These are phyloP conservation scores for Acrocalymma vagum DNA, from an alignment of 2,329 filamentous ascomycete species.

Conservation along the genomic window DNA sequence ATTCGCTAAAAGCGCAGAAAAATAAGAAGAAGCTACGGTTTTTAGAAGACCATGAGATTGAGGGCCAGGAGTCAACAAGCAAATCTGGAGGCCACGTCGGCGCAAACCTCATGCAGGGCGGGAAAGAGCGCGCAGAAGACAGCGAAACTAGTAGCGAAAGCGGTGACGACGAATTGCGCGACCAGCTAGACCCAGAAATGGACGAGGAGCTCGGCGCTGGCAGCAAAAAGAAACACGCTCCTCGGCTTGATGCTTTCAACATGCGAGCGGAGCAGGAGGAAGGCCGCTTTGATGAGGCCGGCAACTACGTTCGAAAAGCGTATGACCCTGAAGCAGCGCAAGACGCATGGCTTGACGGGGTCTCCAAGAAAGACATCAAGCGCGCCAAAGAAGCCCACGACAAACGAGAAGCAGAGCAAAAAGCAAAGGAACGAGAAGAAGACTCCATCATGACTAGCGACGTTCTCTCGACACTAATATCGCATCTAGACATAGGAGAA, in stretches of 20 bases:
- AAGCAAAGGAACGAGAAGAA: slow-evolving; percentile 74
- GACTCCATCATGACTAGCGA: slow-evolving; percentile 79
- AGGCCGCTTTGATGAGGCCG: slow-evolving; percentile 87
- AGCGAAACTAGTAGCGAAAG: slow-evolving; percentile 67
- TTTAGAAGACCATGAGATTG: slow-evolving; percentile 70
- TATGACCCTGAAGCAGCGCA: slow-evolving; percentile 88
- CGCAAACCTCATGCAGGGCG: slow-evolving; percentile 61
- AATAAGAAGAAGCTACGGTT: slow-evolving; percentile 71
- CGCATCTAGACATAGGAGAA: slow-evolving; percentile 78
- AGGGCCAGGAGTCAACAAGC: slow-evolving; percentile 79
- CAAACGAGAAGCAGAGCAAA: slow-evolving; percentile 79
- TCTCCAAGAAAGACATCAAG: slow-evolving; percentile 93
- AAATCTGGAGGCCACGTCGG: slow-evolving; percentile 75
- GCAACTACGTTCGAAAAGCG: slow-evolving; percentile 92
- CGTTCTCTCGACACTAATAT: slow-evolving; percentile 76
- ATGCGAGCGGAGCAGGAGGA: slow-evolving; percentile 91
- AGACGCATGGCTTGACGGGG: slow-evolving; percentile 89
- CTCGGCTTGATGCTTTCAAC: slow-evolving; percentile 96
- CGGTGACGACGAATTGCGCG: slow-evolving; percentile 70
- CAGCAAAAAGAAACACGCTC: slow-evolving; percentile 90
- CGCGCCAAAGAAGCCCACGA: slow-evolving; percentile 87
- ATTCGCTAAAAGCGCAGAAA: slow-evolving; percentile 61
- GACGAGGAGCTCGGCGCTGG: slow-evolving; percentile 92
- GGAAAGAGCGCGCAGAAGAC: slow-evolving; percentile 61
- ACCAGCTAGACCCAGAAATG: slow-evolving; percentile 71